Evolutionary conservation across 257 asterid species (phyloP).

Genomic region (Nemophila menziesii): DNA sequence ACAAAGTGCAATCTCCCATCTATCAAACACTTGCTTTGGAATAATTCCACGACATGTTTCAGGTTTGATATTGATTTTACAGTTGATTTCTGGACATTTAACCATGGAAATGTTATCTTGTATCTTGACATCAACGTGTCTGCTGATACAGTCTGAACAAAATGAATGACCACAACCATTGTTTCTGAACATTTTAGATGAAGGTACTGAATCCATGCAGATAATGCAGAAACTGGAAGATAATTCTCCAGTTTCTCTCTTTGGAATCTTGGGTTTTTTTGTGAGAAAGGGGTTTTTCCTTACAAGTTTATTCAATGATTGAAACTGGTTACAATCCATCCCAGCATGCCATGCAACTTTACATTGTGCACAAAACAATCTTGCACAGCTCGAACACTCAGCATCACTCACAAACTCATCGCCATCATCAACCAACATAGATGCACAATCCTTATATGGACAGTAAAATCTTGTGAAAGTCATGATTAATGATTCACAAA

Average conservation of each 20-base stretch:
- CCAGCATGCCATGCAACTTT: constrained; percentile 42
- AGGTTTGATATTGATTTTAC: no score
- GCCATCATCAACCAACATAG: constrained; percentile 23
- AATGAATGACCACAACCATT: neutral
- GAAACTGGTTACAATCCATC: constrained; percentile 25
- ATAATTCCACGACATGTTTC: constrained; percentile 16
- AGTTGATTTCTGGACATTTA: constrained; percentile 10
- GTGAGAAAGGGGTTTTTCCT: no score
- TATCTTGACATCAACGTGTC: neutral
- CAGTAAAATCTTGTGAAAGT: constrained; percentile 23
- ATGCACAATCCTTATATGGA: constrained; percentile 44
- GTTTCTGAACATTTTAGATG: neutral
- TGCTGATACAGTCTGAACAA: constrained; percentile 8
- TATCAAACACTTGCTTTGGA: constrained; percentile 3
- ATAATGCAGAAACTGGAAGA: constrained; percentile 4
- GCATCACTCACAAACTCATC: constrained; percentile 19
- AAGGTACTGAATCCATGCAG: constrained; percentile 7
- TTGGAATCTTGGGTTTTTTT: no score
- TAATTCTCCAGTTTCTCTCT: constrained; percentile 4
- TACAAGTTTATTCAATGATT: constrained; percentile 11
- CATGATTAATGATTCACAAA: neutral
- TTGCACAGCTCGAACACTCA: constrained; percentile 34
- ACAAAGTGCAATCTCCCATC: constrained; percentile 33
- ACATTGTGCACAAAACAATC: constrained; percentile 38
- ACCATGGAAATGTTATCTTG: neutral